Base-by-base conservation (phyloP, 2,329 filamentous ascomycete genomes). In the Phaeomoniella chlamydospora region DNA sequence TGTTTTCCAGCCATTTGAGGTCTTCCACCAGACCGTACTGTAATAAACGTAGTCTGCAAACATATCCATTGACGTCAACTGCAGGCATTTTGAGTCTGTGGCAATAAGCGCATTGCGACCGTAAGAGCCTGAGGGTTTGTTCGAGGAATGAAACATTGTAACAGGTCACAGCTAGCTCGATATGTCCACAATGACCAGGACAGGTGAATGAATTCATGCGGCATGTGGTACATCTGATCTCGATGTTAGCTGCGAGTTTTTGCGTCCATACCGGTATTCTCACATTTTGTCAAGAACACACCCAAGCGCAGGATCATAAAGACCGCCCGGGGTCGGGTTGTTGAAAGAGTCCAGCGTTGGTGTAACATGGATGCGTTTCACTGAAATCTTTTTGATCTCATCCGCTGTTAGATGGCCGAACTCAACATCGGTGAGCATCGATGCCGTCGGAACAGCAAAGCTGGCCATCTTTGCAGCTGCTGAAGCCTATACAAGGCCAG, bases 121-220 rank as follows among this genome's bases (percentile, higher is more conserved):
- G 77, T 14, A 98, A 69, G 32, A 98, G 67, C 31, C 83, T 79
- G 43, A 92, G 73, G 36, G 87, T 72, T 56, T 94, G 87, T 53
- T 94, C 87, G 67, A 98, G 80, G 52, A 94, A 96, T 2, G 86
- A 81, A n/a, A 88, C 84, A 57, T 98, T 88, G 56, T 96, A 98
- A 36, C 94, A 83, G 33, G 83, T 84, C 10, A 87, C 80, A 11
- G 90, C 87, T 10, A 98, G 76, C 49, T 94, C 85, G 55, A 98
- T 93, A 54, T 98, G 90, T 36, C 90, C 92, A 40, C 81, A 74
- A 63, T 98, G 92, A 39, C 92, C 92, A 4, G 88, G 85, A 55
- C 92, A 98, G 48, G 74, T 74, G 52, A 77, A 72, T 42, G 77
- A 78, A 51, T 78, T 81, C 45, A 93, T 70, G 47, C 88, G 84